A percentile compares a stretch with the other conserved stretches of the same genome.
Conservation (phyloP, 2,329 filamentous ascomycete genomes). For the Metarhizium album region DNA sequence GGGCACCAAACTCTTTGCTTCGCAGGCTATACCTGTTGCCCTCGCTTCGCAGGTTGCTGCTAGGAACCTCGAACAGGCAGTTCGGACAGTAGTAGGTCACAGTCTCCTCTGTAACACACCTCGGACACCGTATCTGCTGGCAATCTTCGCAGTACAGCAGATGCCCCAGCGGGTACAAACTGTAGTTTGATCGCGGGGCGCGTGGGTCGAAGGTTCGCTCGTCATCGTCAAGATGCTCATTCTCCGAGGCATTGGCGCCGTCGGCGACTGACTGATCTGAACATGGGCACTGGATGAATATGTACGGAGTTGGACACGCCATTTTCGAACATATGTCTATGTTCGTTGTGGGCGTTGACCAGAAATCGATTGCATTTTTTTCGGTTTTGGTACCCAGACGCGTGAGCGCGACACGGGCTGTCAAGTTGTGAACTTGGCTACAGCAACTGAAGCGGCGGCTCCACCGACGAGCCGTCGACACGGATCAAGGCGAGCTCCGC, state of each 20-base stretch:
- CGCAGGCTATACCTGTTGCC: slow-evolving; percentile 61
- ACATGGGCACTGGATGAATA: slow-evolving; percentile 57
- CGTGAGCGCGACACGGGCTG: background rate
- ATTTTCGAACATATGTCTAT: slow-evolving; percentile 21
- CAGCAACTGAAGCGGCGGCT: no score
- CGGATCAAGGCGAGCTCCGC: background rate
- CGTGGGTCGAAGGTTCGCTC: slow-evolving; percentile 79
- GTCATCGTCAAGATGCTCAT: slow-evolving; percentile 42
- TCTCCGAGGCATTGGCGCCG: slow-evolving; percentile 20
- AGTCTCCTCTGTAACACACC: slow-evolving; percentile 88
- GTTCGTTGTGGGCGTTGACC: background rate
- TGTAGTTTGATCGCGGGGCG: slow-evolving; percentile 76
- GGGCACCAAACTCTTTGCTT: background rate
- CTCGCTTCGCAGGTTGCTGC: slow-evolving; percentile 82
- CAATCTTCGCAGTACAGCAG: slow-evolving; percentile 96
- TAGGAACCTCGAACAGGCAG: slow-evolving; percentile 92
- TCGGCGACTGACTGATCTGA: slow-evolving; percentile 33
- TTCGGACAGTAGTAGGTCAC: slow-evolving; percentile 92
- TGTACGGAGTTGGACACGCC: slow-evolving; percentile 47
- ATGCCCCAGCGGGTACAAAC: slow-evolving; percentile 85
- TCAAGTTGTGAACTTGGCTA: no score
- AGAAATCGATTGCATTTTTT: background rate
- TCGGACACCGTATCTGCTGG: slow-evolving; percentile 85
- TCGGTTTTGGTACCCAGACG: background rate
- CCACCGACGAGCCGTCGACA: no score